These are phyloP conservation scores for Rhinocladiella similis DNA, from an alignment of 2,329 filamentous ascomycete species.

Conservation along the genomic window DNA sequence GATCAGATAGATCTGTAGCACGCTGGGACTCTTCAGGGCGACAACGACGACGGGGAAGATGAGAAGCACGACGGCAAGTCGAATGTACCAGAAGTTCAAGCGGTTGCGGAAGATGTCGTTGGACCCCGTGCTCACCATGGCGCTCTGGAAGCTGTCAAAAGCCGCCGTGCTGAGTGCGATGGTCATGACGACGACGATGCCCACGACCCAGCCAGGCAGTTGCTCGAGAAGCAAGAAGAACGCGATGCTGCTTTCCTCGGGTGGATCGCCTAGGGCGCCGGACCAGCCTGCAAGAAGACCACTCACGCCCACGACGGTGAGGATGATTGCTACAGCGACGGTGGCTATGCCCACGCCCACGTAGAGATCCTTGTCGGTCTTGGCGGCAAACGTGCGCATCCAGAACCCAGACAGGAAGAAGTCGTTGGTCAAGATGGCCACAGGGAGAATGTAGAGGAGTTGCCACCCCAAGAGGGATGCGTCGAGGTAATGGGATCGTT, in stretches of 20 bases:
- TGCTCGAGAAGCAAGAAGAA: constrained; percentile 74
- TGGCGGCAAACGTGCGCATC: constrained; percentile 79
- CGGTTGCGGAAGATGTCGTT: constrained; percentile 84
- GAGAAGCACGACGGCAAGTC: constrained; percentile 66
- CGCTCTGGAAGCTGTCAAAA: constrained; percentile 78
- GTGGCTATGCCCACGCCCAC: constrained; percentile 71
- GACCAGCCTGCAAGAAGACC: constrained; percentile 79
- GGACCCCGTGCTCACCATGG: constrained; percentile 81
- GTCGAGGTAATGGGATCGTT: constrained; percentile 67
- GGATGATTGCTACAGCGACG: constrained; percentile 64
- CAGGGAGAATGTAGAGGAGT: constrained; percentile 78
- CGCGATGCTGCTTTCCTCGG: constrained; percentile 64
- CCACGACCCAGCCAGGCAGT: constrained; percentile 78
- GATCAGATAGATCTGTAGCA: constrained; percentile 80
- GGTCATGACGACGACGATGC: constrained; percentile 78
- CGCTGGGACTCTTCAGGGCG: constrained; percentile 70
- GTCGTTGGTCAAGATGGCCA: constrained; percentile 79
- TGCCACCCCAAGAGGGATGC: constrained; percentile 77
- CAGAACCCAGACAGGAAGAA: constrained; percentile 85
- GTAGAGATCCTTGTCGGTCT: constrained; percentile 74
- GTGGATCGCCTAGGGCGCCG: constrained; percentile 64
- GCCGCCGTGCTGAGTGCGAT: constrained; percentile 73
- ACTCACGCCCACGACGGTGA: constrained; percentile 70
- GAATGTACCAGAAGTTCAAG: constrained; percentile 73
- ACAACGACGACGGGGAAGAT: constrained; percentile 74